phyloP scores from a whole-genome alignment of 2,329 filamentous ascomycete genomes.

The Calonectria montana region DNA sequence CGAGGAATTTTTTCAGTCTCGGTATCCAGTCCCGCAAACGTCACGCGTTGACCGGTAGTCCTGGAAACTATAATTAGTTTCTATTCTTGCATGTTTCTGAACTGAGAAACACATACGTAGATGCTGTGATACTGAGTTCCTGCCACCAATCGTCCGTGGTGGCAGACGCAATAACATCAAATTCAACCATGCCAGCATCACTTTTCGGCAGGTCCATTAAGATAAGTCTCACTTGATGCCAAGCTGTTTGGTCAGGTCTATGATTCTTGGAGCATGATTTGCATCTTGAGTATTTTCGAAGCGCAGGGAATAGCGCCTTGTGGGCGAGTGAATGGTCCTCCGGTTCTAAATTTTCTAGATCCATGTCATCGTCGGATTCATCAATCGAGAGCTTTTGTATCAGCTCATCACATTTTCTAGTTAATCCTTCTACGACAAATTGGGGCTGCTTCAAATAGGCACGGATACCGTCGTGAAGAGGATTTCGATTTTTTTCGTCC shows the following conservation, averaged over 20 bases:
- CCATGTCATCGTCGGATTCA: neutral
- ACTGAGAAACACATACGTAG: neutral
- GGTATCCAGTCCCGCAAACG: neutral
- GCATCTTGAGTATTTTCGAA: conserved; percentile 17
- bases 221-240: conserved; percentile 22
- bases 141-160: neutral
- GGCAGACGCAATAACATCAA: conserved; percentile 9
- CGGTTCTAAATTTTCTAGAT: neutral
- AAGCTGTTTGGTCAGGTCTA: neutral
- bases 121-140: conserved; percentile 9
- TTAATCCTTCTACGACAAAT: conserved; percentile 5
- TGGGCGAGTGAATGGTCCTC: conserved; percentile 3
- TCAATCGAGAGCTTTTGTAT: neutral
- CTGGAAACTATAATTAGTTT: neutral
- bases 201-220: conserved; percentile 6
- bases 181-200: neutral
- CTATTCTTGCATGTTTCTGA: neutral
- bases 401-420: neutral
- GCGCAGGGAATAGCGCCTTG: conserved; percentile 1
- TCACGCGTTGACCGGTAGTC: neutral
- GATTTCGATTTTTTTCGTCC: neutral
- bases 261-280: neutral
- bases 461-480: neutral
- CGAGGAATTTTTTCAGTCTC: neutral
- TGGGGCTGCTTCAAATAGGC: conserved; percentile 1